Conservation (phyloP, 2,329 filamentous ascomycete species). For the Penicillium sp. region DNA sequence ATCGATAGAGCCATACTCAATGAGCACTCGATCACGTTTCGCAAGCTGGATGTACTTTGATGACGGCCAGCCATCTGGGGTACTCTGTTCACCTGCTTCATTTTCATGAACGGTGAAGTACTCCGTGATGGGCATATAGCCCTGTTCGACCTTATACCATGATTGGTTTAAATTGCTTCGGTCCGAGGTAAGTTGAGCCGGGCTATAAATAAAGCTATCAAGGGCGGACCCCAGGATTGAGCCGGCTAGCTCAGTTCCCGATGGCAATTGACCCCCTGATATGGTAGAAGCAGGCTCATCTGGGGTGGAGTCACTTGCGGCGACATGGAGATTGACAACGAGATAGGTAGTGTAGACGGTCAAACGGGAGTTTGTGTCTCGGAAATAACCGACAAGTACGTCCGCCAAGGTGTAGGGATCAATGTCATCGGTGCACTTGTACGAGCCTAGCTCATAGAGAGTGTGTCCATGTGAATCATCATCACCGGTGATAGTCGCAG, state of each 20-base stretch:
- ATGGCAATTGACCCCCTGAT: constrained; percentile 46
- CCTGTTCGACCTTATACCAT: constrained; percentile 51
- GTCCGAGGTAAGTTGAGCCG: constrained; percentile 48
- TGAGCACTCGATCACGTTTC: constrained; percentile 52
- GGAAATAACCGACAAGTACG: constrained; percentile 54
- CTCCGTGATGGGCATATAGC: constrained; percentile 47
- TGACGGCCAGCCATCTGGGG: constrained; percentile 63
- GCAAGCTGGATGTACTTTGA: constrained; percentile 57
- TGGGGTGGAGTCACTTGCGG: constrained; percentile 45
- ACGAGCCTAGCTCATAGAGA: constrained; percentile 51
- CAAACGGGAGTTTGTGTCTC: constrained; percentile 53
- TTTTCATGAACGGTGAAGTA: constrained; percentile 51
- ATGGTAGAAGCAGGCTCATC: constrained; percentile 42
- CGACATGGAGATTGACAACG: constrained; percentile 59
- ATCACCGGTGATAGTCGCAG: constrained; percentile 25
- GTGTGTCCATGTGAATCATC: constrained; percentile 27
- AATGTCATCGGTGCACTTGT: constrained; percentile 54
- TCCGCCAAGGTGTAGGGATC: constrained; percentile 51
- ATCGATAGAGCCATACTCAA: constrained; percentile 57
- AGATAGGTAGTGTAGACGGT: constrained; percentile 55
- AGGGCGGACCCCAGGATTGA: constrained; percentile 49
- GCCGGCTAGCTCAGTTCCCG: constrained; percentile 44
- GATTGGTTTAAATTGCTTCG: constrained; percentile 56
- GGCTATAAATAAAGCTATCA: constrained; percentile 54
- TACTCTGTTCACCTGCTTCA: constrained; percentile 42